Conservation (phyloP, 495 filamentous ascomycete species). For the Penicillium taxi region DNA sequence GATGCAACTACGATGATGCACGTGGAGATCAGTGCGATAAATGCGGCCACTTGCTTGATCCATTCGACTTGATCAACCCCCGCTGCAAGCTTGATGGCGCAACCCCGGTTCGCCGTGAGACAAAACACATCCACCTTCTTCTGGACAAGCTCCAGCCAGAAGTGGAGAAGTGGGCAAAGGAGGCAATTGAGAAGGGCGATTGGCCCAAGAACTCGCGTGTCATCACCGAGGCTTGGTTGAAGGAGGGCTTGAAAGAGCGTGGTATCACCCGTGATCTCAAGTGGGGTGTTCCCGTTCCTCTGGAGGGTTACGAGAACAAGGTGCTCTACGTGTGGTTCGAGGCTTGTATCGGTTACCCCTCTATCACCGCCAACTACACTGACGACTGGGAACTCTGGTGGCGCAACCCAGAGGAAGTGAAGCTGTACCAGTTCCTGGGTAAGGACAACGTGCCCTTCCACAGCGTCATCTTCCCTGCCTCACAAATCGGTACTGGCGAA, state of each 20-base stretch:
- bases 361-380: slow-evolving; percentile 90
- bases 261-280: slow-evolving; percentile 89
- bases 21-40: slow-evolving; percentile 84
- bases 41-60: slow-evolving; percentile 74
- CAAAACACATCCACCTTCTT: slow-evolving; percentile 66
- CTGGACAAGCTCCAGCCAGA: slow-evolving; percentile 72
- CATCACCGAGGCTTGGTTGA: slow-evolving; percentile 72
- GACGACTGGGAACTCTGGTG: slow-evolving; percentile 93
- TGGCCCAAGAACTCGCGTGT: slow-evolving; percentile 72
- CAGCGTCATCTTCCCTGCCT: slow-evolving; percentile 83
- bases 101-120: slow-evolving; percentile 62
- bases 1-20: slow-evolving; percentile 73
- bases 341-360: slow-evolving; percentile 92
- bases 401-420: slow-evolving; percentile 80
- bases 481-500: slow-evolving; percentile 73
- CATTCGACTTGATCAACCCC: slow-evolving; percentile 50
- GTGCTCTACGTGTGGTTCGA: slow-evolving; percentile 99
- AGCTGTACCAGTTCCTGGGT: slow-evolving; percentile 95
- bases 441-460: slow-evolving; percentile 97
- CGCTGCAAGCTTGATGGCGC: slow-evolving; percentile 79
- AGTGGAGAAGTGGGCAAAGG: slow-evolving; percentile 62
- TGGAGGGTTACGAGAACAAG: slow-evolving; percentile 62
- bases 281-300: slow-evolving; percentile 73
- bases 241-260: slow-evolving; percentile 70
- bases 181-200: slow-evolving; percentile 48